Percentiles rank a stretch among this genome's conserved stretches.
Evolutionary conservation across 2,329 filamentous ascomycete genomes (phyloP).

Genomic region (Rugonectria rugulosa): DNA sequence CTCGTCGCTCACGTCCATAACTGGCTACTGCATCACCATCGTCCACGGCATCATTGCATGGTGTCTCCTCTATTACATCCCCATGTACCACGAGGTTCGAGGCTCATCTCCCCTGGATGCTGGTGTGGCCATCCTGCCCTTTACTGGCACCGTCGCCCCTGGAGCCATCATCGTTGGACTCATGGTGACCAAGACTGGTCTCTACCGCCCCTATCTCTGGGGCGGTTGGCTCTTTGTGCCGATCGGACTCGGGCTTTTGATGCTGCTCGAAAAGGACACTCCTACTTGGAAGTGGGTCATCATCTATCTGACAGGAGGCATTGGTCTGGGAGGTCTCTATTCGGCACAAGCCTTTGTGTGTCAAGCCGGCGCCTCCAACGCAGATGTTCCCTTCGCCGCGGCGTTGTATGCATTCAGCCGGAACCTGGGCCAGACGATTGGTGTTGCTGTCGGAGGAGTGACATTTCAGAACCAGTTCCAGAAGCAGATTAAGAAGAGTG

Average conservation of each 20-base stretch:
- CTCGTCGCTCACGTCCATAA: slow-evolving; percentile 30
- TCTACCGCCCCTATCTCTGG: slow-evolving; percentile 69
- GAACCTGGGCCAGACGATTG: slow-evolving; percentile 70
- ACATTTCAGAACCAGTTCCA: slow-evolving; percentile 73
- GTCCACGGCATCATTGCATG: slow-evolving; percentile 33
- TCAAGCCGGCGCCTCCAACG: slow-evolving; percentile 57
- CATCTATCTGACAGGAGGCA: slow-evolving; percentile 64
- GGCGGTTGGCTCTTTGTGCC: slow-evolving; percentile 67
- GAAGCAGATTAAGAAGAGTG: slow-evolving; percentile 55
- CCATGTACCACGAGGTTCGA: slow-evolving; percentile 33
- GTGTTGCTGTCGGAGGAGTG: slow-evolving; percentile 72
- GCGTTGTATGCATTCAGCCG: slow-evolving; percentile 69
- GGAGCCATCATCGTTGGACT: slow-evolving; percentile 63
- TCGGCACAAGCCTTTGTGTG: slow-evolving; percentile 67
- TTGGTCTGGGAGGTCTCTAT: slow-evolving; percentile 71
- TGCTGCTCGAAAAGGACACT: slow-evolving; percentile 57
- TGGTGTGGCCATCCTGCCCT: slow-evolving; percentile 63
- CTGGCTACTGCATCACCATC: slow-evolving; percentile 34
- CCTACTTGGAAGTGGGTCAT: slow-evolving; percentile 65
- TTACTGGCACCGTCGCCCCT: slow-evolving; percentile 69
- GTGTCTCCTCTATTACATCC: slow-evolving; percentile 33
- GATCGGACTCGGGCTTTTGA: slow-evolving; percentile 64
- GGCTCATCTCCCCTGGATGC: slow-evolving; percentile 32
- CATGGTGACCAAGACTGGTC: slow-evolving; percentile 62
- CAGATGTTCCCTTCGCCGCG: slow-evolving; percentile 57